A percentile compares a stretch with the other conserved stretches of the same genome.
Evolutionary conservation across 192 early-diverging fungal species (phyloP).

Genomic region (Coemansia pectinata): DNA sequence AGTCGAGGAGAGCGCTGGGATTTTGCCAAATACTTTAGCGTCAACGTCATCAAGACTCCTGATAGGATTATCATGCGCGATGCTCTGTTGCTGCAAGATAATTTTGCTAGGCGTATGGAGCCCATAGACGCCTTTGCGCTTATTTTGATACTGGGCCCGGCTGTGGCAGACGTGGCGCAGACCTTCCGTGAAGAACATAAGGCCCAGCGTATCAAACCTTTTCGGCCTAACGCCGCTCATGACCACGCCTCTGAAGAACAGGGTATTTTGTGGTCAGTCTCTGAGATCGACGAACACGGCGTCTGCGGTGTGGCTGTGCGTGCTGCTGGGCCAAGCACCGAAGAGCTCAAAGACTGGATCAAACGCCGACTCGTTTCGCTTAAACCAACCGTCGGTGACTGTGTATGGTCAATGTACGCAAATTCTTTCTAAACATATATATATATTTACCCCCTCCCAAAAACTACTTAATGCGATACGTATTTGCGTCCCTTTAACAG

Average conservation of each 20-base stretch:
- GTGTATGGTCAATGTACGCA: conserved; percentile 52
- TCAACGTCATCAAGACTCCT: conserved; percentile 33
- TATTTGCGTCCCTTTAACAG: conserved; percentile 85
- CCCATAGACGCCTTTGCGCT: conserved; percentile 40
- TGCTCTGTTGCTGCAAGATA: conserved; percentile 26
- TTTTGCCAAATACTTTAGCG: conserved; percentile 61
- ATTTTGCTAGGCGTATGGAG: conserved; percentile 1
- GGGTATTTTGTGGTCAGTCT: conserved; percentile 46
- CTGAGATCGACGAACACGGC: conserved; percentile 24
- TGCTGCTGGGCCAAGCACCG: conserved; percentile 28
- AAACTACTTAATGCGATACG: conserved; percentile 70
- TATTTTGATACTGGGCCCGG: conserved; percentile 36
- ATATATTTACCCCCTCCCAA: background rate
- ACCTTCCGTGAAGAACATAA: conserved; percentile 28
- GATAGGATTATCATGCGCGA: conserved; percentile 25
- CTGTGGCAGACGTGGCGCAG: conserved; percentile 5
- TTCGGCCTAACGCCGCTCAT: background rate
- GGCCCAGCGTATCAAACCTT: conserved; percentile 27
- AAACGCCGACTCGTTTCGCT: conserved; percentile 14
- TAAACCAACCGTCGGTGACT: conserved; percentile 26
- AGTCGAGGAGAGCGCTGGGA: conserved; percentile 74
- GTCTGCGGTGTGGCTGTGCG: conserved; percentile 41
- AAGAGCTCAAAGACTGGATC: conserved; percentile 38
- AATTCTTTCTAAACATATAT: conserved; percentile 14
- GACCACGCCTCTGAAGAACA: background rate